Conservation (phyloP, 129 eudicot species). For the sunflower (Helianthus annuus) region DNA sequence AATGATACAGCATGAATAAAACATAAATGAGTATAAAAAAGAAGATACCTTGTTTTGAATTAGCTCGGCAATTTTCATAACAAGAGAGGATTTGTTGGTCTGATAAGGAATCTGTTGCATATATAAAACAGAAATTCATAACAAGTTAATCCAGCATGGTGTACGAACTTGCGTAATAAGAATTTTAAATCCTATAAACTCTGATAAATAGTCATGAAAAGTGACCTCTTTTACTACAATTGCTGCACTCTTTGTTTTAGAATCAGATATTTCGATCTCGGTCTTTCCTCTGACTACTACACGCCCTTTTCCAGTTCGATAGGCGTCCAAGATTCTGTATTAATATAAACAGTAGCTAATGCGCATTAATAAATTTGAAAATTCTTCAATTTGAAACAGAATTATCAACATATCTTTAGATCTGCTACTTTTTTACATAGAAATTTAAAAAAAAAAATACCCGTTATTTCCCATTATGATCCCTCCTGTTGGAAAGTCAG, state of each 20-base stretch:
- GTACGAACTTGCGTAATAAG: neutral
- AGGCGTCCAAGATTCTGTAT: slow-evolving; percentile 82
- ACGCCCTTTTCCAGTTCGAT: slow-evolving; percentile 91
- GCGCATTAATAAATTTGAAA: neutral
- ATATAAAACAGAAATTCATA: slow-evolving; percentile 18
- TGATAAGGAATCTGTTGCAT: slow-evolving; percentile 88
- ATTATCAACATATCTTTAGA: slow-evolving; percentile 1
- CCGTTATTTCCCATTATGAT: slow-evolving; percentile 87
- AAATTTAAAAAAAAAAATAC: slow-evolving; percentile 28
- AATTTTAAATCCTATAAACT: slow-evolving; percentile 16
- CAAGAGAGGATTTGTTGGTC: slow-evolving; percentile 92
- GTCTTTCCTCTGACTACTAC: slow-evolving; percentile 88
- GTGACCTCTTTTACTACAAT: slow-evolving; percentile 88
- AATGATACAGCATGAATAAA: neutral
- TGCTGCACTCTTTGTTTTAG: slow-evolving; percentile 71
- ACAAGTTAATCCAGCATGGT: slow-evolving; percentile 6
- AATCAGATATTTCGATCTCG: slow-evolving; percentile 72
- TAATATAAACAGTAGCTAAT: neutral
- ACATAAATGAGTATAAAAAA: neutral
- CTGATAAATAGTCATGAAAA: slow-evolving; percentile 1
- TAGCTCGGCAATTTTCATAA: slow-evolving; percentile 88
- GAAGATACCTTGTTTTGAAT: slow-evolving; percentile 82
- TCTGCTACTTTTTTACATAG: neutral
- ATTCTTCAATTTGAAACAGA: neutral
- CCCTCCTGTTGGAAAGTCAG: slow-evolving; percentile 99